These are phyloP conservation scores for Tulasnella sp. DNA, from an alignment of 768 basidiomycete genomes.

Conservation along the genomic window DNA sequence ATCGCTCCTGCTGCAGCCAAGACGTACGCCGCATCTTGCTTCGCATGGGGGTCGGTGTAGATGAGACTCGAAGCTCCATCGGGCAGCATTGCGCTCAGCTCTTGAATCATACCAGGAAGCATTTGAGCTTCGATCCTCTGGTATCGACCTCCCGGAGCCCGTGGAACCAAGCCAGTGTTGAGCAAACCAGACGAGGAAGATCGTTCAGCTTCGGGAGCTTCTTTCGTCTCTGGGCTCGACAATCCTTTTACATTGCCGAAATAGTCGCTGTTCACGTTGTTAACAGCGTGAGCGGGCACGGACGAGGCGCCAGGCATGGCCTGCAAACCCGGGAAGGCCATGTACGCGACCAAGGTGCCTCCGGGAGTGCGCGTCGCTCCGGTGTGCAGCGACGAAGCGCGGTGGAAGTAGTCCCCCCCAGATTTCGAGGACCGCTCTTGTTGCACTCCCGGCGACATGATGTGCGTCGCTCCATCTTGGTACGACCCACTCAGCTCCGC, in stretches of 20 bases:
- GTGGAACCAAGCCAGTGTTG: neutral
- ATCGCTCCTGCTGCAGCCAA: neutral
- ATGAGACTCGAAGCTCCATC: neutral
- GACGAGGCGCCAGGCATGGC: neutral
- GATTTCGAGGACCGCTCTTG: neutral
- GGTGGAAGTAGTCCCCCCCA: neutral
- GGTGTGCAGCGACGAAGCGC: neutral
- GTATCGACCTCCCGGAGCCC: neutral
- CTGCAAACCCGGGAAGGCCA: neutral
- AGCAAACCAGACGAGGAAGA: neutral
- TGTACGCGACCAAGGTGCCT: neutral
- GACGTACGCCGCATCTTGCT: neutral
- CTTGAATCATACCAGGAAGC: neutral
- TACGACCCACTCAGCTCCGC: neutral
- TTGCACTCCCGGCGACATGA: neutral
- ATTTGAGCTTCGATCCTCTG: neutral
- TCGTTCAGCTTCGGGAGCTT: neutral
- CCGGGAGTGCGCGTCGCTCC: neutral
- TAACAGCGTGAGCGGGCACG: neutral
- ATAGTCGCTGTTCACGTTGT: neutral
- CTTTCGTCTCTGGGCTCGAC: neutral
- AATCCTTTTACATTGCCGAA: neutral
- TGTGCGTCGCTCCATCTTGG: neutral
- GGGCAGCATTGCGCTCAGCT: neutral
- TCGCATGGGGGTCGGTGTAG: neutral